Base-by-base conservation (phyloP, 2,329 filamentous ascomycete species). In the Aspergillus tubingensis region DNA sequence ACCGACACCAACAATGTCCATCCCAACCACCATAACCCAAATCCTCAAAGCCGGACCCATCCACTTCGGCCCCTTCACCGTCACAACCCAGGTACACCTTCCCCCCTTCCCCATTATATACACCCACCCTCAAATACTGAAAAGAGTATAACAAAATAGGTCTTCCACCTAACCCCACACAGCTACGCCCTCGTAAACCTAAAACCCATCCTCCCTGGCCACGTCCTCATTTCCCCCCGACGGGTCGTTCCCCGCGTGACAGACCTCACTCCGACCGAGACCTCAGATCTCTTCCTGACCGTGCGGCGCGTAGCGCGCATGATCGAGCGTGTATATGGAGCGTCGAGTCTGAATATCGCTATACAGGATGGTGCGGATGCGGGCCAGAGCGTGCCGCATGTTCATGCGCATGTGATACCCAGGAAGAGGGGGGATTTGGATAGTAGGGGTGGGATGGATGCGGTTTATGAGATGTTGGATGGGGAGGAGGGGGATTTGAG, bases 131-230 rank as follows among this genome's bases (percentile, higher is more conserved):
- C 25, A 27, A 2, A 30, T 30, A 30, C 27, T 30, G n/a, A 30
- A 30, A 30, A 30, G 27, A 30, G 3, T 30, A 10, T 7, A 25
- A 25, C 5, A 25, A 27, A 3, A 27, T 1, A 97, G 90, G 91
- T 97, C 80, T 98, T 98, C 81, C 86, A 96, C 77, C 82, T 83
- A 66, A 96, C 93, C 1, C 83, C 85, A 0, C 83, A 90, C 70
- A 91, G 89, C 68, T 97, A 92, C 80, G 92, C 91, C 57, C 83
- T 98, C 64, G 93, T 98, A 60, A 99, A 99, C 79, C 86, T 98
- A 74, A 97, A 96, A 79, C 95, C 95, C 23, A 86, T 99, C 39
- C 85, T 97, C 1, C 92, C 93, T 0, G 95, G 95, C 59, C 95
- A 99, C 80, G 89, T 98, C 63, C 90, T 99, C 32, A 86, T 99